A percentile compares a stretch with the other conserved stretches of the same genome.
phyloP scores from a whole-genome alignment of 495 filamentous ascomycete genomes.

The Xylaria intraflava region DNA sequence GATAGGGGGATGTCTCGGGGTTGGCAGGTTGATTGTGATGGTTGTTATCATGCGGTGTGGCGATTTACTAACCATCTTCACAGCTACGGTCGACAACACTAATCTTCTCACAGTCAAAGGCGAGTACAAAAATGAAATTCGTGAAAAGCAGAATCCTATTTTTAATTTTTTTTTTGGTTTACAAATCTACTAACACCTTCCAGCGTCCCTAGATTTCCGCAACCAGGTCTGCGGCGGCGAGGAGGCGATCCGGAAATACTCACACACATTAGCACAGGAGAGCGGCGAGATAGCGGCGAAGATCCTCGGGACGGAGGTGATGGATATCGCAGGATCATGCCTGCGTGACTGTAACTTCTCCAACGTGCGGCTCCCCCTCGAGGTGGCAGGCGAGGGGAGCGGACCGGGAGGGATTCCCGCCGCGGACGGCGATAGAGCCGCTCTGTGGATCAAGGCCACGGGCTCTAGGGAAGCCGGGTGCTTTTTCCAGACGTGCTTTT shows the following conservation, averaged over 20 bases:
- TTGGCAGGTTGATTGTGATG: no score
- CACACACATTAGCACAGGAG: conserved; percentile 44
- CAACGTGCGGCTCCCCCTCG: conserved; percentile 64
- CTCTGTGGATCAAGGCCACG: neutral
- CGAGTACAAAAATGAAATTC: neutral
- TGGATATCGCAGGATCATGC: conserved; percentile 43
- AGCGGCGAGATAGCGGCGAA: conserved; percentile 50
- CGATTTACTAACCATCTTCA: neutral
- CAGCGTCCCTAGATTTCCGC: conserved; percentile 60
- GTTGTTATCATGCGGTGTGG: no score
- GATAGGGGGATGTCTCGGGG: no score
- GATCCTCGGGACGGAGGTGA: conserved; percentile 59
- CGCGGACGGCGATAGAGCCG: conserved; percentile 12
- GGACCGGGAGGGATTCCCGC: conserved; percentile 13
- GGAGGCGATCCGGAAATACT: conserved; percentile 54
- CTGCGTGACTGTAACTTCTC: conserved; percentile 43
- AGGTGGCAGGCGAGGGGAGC: neutral
- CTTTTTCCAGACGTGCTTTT: conserved; percentile 40
- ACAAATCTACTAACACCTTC: conserved; percentile 32
- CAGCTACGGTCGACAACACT: conserved; percentile 5
- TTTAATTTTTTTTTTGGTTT: neutral
- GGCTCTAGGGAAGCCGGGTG: conserved; percentile 10
- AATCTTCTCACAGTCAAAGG: conserved; percentile 7
- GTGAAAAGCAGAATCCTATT: neutral
- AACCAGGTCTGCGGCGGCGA: conserved; percentile 64